Base-by-base conservation (phyloP, 495 filamentous ascomycete species). In the Parathielavia hyrcaniae region DNA sequence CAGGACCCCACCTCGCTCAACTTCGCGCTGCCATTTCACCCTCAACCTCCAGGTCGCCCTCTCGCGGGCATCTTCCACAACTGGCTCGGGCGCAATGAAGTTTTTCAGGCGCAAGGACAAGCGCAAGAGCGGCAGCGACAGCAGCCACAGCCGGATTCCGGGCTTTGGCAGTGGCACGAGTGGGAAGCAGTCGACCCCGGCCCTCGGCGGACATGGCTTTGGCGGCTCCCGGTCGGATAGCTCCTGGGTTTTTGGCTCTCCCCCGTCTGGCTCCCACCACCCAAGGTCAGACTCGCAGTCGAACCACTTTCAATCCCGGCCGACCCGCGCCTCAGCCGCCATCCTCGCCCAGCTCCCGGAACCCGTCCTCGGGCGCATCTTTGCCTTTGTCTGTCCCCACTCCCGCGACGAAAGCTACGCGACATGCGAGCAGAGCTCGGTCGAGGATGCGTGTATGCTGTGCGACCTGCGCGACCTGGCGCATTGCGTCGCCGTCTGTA, bases 391-490 rank as follows among this genome's bases (percentile, higher is more conserved):
- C 56, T 97, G 93, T 60, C 92, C 93, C 16, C 93, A 97, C 71
- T 73, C 83, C 19, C 67, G 72, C 20, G 90, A 98, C 67, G 75
- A 86, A 58, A 85, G 77, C 55, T 96, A 92, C 71, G 81, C 85
- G 49, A 83, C 83, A 22, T 91, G 87, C 55, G 93, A 97, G 73
- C 81, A 88, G 66, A 90, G 88, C 44, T 82, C 86, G 61, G 79
- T 86, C 44, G 88, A 86, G 62, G 85, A 91, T 81, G 87, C 85
- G 60, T 98, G 93, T 72, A 91, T 92, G 89, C 84, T 96, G 30
- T 98, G 93, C 76, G 91, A 96, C 75, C 81, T 95, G 76, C 86
- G 91, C 60, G 91, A 97, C 69, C 80, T 98, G 55, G 85, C 90
- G 43, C 83, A 86, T 65, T 91, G 88, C 71, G 80, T 84, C 20